phyloP scores from a whole-genome alignment of 1,284 basidiomycete species.

The Porodaedalea pini region DNA sequence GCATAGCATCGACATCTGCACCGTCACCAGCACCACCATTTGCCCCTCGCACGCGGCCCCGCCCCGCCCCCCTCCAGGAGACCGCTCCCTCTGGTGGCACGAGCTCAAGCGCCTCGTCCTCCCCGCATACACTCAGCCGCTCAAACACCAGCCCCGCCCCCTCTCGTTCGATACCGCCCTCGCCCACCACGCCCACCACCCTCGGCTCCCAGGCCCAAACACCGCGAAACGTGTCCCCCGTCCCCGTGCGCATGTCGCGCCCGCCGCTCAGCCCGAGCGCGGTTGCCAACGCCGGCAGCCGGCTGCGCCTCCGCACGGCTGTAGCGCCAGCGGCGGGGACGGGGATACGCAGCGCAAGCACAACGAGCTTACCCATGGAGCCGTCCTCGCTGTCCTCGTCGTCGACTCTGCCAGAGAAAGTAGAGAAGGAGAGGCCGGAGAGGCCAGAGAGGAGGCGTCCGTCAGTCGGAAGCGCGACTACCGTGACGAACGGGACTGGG shows the following conservation, averaged over 20 bases:
- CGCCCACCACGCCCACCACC: background rate
- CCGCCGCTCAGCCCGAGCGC: conserved; percentile 17
- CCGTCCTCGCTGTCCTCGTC: conserved; percentile 4
- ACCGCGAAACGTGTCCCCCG: background rate
- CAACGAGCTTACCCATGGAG: conserved; percentile 8
- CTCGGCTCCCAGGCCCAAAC: background rate
- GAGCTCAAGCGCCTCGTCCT: background rate
- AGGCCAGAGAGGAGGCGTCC: conserved; percentile 12
- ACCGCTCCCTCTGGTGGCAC: background rate
- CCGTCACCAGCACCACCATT: background rate
- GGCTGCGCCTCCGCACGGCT: conserved; percentile 2
- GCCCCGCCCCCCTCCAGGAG: conserved; percentile 6
- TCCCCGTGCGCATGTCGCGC: background rate
- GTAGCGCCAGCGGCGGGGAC: background rate
- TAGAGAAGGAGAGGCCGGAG: background rate
- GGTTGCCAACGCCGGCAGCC: conserved; percentile 5
- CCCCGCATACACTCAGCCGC: conserved; percentile 1
- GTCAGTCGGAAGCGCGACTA: conserved; percentile 6
- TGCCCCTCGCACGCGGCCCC: conserved; percentile 3
- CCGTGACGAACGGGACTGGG: background rate
- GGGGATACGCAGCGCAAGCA: conserved; percentile 8
- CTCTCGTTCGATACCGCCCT: background rate
- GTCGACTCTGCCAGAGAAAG: background rate
- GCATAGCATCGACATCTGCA: background rate
- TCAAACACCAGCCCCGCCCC: background rate